phyloP scores from a whole-genome alignment of 257 asterid genomes.

The Nemophila menziesii region DNA sequence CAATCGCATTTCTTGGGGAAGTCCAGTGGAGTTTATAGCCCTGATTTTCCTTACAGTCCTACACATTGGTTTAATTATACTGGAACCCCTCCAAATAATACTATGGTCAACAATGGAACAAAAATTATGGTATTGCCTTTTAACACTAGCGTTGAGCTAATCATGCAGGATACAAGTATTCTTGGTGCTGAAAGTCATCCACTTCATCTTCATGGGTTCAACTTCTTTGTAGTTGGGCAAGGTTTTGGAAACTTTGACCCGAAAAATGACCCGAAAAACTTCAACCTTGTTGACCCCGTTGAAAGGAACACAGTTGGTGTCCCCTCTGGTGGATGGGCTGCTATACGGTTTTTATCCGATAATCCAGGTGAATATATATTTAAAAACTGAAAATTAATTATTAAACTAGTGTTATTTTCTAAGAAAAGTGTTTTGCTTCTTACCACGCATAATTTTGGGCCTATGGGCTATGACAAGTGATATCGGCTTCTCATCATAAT shows the following conservation, averaged over 20 bases:
- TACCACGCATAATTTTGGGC: no score
- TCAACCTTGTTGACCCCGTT: slow-evolving; percentile 44
- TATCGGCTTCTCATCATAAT: no score
- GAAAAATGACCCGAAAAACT: slow-evolving; percentile 31
- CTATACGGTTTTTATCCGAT: slow-evolving; percentile 43
- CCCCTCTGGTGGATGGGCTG: slow-evolving; percentile 64
- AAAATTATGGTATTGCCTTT: slow-evolving; percentile 33
- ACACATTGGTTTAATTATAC: slow-evolving; percentile 41
- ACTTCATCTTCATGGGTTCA: slow-evolving; percentile 57
- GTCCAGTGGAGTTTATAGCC: slow-evolving; percentile 27
- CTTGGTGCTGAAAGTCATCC: slow-evolving; percentile 60
- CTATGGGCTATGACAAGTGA: no score
- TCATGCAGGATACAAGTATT: slow-evolving; percentile 51
- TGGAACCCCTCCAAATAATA: slow-evolving; percentile 41
- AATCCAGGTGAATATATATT: slow-evolving; percentile 38
- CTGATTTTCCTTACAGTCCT: slow-evolving; percentile 39
- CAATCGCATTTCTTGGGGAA: slow-evolving; percentile 38
- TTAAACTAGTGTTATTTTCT: neutral
- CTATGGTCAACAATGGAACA: slow-evolving; percentile 32
- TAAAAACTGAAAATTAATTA: no score
- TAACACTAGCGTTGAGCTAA: slow-evolving; percentile 41
- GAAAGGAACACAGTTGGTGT: slow-evolving; percentile 61
- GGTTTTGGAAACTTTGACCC: slow-evolving; percentile 47
- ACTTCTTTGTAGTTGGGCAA: slow-evolving; percentile 52
- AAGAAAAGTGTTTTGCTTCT: neutral